These are phyloP conservation scores for Aspergillus ellipticus DNA, from an alignment of 495 filamentous ascomycete species.

Conservation along the genomic window DNA sequence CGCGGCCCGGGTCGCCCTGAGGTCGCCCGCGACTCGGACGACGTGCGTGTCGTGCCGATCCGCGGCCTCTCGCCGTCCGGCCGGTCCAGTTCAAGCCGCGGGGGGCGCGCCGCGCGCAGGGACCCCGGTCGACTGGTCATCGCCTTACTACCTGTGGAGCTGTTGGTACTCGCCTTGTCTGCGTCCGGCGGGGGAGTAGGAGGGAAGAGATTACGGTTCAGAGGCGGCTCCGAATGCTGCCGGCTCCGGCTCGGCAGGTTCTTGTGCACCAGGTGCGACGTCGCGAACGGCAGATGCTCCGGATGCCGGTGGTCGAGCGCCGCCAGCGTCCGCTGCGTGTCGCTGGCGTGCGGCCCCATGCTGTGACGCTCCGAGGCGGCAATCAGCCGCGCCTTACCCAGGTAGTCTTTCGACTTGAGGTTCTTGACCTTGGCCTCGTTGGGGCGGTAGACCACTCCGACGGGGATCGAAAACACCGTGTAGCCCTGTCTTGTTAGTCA, in stretches of 20 bases:
- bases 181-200: slow-evolving; percentile 93
- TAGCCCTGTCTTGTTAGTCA: slow-evolving; percentile 60
- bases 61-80: slow-evolving; percentile 37
- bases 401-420: slow-evolving; percentile 92
- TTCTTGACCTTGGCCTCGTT: slow-evolving; percentile 99
- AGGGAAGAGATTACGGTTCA: slow-evolving; percentile 85
- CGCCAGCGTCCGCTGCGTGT: slow-evolving; percentile 13
- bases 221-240: slow-evolving; percentile 82
- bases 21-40: slow-evolving; percentile 51
- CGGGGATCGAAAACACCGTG: slow-evolving; percentile 97
- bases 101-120: slow-evolving; percentile 33
- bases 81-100: slow-evolving; percentile 35
- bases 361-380: slow-evolving; percentile 71
- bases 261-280: slow-evolving; percentile 84
- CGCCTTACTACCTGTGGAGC: slow-evolving; percentile 19
- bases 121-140: slow-evolving; percentile 29
- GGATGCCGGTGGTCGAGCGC: slow-evolving; percentile 67
- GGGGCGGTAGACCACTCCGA: slow-evolving; percentile 90
- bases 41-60: slow-evolving; percentile 51
- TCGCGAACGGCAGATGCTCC: slow-evolving; percentile 83
- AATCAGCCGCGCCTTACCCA: slow-evolving; percentile 91
- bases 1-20: background rate
- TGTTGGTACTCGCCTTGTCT: slow-evolving; percentile 43
- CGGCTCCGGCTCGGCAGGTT: slow-evolving; percentile 68
- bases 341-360: background rate